Percentiles rank a stretch among this genome's conserved stretches.
Conservation (phyloP, 2,329 filamentous ascomycete species). For the Claviceps africana region DNA sequence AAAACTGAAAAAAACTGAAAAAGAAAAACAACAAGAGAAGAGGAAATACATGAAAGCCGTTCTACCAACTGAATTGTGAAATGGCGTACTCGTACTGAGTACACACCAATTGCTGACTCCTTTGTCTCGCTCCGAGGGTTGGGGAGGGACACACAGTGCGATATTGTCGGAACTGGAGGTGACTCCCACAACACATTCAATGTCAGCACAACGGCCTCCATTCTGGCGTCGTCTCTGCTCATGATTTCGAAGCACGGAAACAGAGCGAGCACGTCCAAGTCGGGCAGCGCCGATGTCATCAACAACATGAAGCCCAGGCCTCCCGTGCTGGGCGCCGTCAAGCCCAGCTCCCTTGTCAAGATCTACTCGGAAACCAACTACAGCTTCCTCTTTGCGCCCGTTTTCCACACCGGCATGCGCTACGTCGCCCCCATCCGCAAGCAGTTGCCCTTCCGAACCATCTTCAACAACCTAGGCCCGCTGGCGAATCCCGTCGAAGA, state of each 20-base stretch:
- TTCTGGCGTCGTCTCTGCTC: conserved; percentile 74
- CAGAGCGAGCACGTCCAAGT: conserved; percentile 86
- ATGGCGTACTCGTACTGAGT: neutral
- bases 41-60: neutral
- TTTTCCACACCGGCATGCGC: conserved; percentile 92
- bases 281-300: conserved; percentile 85
- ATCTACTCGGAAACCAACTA: conserved; percentile 79
- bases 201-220: conserved; percentile 88
- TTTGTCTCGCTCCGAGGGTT: neutral
- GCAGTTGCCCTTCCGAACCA: conserved; percentile 84
- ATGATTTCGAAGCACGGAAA: conserved; percentile 93
- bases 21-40: neutral
- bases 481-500: conserved; percentile 82
- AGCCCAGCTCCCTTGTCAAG: conserved; percentile 51
- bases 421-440: conserved; percentile 75
- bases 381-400: conserved; percentile 86
- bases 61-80: neutral
- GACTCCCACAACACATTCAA: conserved; percentile 98
- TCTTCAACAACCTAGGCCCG: conserved; percentile 93
- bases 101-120: conserved; percentile 6
- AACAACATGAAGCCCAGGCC: conserved; percentile 57
- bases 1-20: no score
- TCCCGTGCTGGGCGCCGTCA: conserved; percentile 62
- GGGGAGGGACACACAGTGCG: no score
- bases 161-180: conserved; percentile 94